Conservation (phyloP, 805 yeast genomes). For the Sugiyamaella americana region DNA sequence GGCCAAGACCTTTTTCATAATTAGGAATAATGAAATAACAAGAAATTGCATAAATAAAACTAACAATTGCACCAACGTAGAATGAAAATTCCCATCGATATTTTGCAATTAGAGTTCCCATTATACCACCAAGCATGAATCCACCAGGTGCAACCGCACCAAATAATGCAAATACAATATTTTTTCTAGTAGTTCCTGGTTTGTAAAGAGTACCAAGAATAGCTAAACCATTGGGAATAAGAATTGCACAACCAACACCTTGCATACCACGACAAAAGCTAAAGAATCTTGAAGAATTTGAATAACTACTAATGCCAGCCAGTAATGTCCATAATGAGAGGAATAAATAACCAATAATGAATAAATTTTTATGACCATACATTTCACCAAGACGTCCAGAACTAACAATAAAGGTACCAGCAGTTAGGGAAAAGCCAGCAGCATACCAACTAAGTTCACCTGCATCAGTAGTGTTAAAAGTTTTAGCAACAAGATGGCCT, state of each 20-base stretch:
- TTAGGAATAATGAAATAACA: conserved; percentile 38
- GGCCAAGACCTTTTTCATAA: neutral
- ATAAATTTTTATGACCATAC: conserved; percentile 53
- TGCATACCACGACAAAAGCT: conserved; percentile 50
- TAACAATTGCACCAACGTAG: conserved; percentile 42
- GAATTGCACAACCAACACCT: conserved; percentile 57
- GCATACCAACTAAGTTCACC: conserved; percentile 53
- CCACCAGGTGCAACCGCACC: conserved; percentile 64
- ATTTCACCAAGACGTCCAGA: conserved; percentile 71
- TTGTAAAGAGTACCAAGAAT: conserved; percentile 39
- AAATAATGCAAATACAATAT: conserved; percentile 48
- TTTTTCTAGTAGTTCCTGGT: conserved; percentile 45
- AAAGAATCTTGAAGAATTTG: conserved; percentile 40
- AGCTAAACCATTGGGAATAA: conserved; percentile 57
- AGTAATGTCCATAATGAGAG: conserved; percentile 51
- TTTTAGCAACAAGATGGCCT: conserved; percentile 27
- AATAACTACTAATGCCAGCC: conserved; percentile 51
- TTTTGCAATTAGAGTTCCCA: conserved; percentile 45
- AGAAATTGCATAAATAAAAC: conserved; percentile 32
- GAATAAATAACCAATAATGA: conserved; percentile 52
- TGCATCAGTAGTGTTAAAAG: conserved; percentile 27
- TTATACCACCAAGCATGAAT: conserved; percentile 47
- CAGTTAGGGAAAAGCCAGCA: conserved; percentile 64
- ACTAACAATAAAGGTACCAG: conserved; percentile 65
- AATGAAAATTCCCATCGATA: conserved; percentile 55